These are phyloP conservation scores for Mortierella sp. DNA, from an alignment of 371 early-diverging fungal genomes.

Conservation along the genomic window DNA sequence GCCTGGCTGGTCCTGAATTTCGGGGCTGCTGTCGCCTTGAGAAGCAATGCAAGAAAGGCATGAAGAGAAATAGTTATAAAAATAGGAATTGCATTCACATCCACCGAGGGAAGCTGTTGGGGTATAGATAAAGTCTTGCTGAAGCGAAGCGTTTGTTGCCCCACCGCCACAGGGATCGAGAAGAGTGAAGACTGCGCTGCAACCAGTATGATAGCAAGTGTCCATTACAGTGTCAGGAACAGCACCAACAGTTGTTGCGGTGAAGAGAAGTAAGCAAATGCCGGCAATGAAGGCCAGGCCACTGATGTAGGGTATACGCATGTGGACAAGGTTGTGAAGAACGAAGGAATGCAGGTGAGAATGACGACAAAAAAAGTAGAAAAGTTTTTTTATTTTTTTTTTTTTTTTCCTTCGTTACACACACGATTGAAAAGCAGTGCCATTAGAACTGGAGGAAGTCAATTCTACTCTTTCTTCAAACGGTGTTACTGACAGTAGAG, in stretches of 20 bases:
- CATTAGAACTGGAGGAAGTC: too few species aligned
- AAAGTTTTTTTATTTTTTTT: neutral
- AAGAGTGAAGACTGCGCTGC: slow-evolving; percentile 32
- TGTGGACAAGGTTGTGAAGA: too few species aligned
- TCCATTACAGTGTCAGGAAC: slow-evolving; percentile 30
- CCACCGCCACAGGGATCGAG: slow-evolving; percentile 55
- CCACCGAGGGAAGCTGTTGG: slow-evolving; percentile 39
- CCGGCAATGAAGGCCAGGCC: slow-evolving; percentile 1
- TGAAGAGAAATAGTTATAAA: slow-evolving; percentile 24
- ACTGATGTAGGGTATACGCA: slow-evolving; percentile 5
- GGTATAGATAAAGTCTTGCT: slow-evolving; percentile 39
- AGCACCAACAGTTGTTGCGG: neutral
- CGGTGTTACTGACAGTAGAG: too few species aligned
- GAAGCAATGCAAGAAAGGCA: slow-evolving; percentile 46
- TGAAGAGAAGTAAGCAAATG: slow-evolving; percentile 1
- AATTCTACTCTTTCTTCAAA: too few species aligned
- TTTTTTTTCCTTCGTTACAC: too few species aligned
- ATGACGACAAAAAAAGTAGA: neutral
- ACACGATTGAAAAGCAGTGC: too few species aligned
- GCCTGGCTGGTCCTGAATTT: slow-evolving; percentile 34
- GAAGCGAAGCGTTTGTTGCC: slow-evolving; percentile 31
- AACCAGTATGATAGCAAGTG: slow-evolving; percentile 20
- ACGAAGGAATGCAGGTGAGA: too few species aligned
- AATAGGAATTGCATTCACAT: slow-evolving; percentile 46
- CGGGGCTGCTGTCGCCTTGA: slow-evolving; percentile 30